phyloP scores from a whole-genome alignment of 129 eudicot genomes.

The Chrysanthemum seticuspe region DNA sequence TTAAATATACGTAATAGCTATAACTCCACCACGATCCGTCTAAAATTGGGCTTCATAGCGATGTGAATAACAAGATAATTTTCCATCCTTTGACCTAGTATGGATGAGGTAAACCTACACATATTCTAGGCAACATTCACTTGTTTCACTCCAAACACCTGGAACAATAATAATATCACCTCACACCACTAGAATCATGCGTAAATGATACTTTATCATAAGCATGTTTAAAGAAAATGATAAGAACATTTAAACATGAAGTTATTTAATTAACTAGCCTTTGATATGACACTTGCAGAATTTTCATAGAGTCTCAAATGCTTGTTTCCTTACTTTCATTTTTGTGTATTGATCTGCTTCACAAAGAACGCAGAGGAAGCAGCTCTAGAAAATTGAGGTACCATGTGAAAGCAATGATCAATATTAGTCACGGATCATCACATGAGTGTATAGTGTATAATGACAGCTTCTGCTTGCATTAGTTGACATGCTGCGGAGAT shows the following conservation, averaged over 20 bases:
- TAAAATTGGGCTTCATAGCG: not conserved
- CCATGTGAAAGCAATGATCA: not conserved
- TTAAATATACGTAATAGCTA: too few relatives aligned
- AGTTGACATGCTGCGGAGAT: not conserved
- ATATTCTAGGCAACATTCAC: not conserved
- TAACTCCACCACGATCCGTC: too few relatives aligned
- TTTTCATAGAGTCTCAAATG: not conserved
- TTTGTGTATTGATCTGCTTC: not conserved
- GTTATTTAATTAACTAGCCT: not conserved
- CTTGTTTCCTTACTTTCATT: not conserved
- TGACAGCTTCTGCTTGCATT: not conserved
- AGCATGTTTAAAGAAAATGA: not conserved
- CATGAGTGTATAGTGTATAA: not conserved
- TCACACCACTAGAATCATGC: not conserved
- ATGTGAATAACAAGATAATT: not conserved
- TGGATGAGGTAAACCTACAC: too few relatives aligned
- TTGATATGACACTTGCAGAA: not conserved
- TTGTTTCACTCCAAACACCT: not conserved
- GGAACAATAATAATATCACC: not conserved
- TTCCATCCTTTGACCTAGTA: not conserved
- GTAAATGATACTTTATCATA: not conserved
- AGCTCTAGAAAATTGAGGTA: not conserved
- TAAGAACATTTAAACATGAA: not conserved
- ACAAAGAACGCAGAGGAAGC: too few relatives aligned
- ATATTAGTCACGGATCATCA: not conserved